These are phyloP conservation scores for Dianthus caryophyllus DNA, from an alignment of 148 eudicot genomes.

Conservation along the genomic window DNA sequence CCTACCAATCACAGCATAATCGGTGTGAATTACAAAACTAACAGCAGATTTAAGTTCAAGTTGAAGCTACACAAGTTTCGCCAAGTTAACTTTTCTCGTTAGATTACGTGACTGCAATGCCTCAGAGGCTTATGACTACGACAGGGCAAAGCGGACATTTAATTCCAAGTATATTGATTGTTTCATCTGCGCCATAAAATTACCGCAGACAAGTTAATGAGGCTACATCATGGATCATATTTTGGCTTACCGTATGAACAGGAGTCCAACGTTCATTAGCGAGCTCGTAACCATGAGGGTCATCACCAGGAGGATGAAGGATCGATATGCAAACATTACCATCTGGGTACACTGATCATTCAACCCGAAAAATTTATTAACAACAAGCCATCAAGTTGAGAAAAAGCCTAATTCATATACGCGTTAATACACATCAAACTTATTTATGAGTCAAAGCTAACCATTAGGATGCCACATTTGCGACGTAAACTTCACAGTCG, in stretches of 20 bases:
- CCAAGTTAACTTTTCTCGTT: background rate
- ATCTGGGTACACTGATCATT: conserved; percentile 40
- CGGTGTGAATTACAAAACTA: background rate
- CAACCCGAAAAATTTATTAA: background rate
- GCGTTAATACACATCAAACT: too few species aligned
- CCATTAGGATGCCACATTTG: conserved; percentile 94
- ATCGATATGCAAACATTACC: conserved; percentile 62
- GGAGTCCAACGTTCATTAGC: conserved; percentile 65
- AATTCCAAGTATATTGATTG: too few species aligned
- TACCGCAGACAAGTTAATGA: too few species aligned
- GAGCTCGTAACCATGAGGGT: conserved; percentile 52
- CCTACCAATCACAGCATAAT: conserved; percentile 29
- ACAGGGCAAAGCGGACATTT: too few species aligned
- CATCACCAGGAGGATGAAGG: conserved; percentile 65
- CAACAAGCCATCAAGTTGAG: background rate
- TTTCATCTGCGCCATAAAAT: too few species aligned
- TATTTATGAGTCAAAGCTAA: conserved; percentile 19
- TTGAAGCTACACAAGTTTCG: background rate
- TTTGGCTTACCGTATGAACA: conserved; percentile 40
- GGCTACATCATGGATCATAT: too few species aligned
- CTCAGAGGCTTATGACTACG: too few species aligned
- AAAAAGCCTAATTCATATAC: background rate
- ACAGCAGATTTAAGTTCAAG: background rate
- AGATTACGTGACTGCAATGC: too few species aligned
- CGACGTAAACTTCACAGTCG: conserved; percentile 73